Percentiles rank a stretch among this genome's conserved stretches.
phyloP scores from a whole-genome alignment of 2,329 filamentous ascomycete species.

The Penicillium aurantiogriseum region DNA sequence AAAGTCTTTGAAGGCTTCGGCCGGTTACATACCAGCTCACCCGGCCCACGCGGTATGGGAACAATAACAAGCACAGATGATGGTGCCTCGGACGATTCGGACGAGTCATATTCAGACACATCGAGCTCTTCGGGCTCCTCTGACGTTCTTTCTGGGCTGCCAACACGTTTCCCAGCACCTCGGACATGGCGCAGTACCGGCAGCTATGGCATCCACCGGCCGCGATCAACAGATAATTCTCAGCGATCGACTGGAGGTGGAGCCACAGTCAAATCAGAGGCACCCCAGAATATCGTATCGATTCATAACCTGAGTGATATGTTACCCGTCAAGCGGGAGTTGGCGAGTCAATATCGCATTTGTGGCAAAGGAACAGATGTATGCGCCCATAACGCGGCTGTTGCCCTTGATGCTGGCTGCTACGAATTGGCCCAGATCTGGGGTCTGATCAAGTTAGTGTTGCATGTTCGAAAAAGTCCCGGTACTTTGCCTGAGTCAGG shows the following conservation, averaged over 20 bases:
- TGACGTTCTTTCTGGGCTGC: conserved; percentile 45
- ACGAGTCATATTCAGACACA: conserved; percentile 59
- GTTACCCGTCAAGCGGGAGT: conserved; percentile 73
- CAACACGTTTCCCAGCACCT: conserved; percentile 50
- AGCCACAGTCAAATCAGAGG: conserved; percentile 49
- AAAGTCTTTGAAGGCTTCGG: conserved; percentile 65
- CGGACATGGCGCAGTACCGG: conserved; percentile 52
- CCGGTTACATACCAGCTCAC: conserved; percentile 54
- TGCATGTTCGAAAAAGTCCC: conserved; percentile 73
- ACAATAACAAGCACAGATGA: conserved; percentile 44
- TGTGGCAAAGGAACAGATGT: conserved; percentile 79
- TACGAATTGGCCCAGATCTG: conserved; percentile 77
- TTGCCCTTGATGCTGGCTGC: conserved; percentile 70
- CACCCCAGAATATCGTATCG: conserved; percentile 67
- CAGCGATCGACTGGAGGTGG: conserved; percentile 56
- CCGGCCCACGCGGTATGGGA: conserved; percentile 44
- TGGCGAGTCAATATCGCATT: conserved; percentile 78
- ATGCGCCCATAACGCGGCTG: conserved; percentile 77
- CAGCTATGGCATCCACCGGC: conserved; percentile 57
- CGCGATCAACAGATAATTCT: conserved; percentile 48
- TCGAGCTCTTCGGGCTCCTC: conserved; percentile 52
- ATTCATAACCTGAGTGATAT: conserved; percentile 69
- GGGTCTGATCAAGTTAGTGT: conserved; percentile 73
- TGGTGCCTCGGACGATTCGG: conserved; percentile 47
- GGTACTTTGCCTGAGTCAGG: conserved; percentile 61